A percentile compares a stretch with the other conserved stretches of the same genome.
phyloP scores from a whole-genome alignment of 805 yeast genomes.

The Myxozyma kluyveri region DNA sequence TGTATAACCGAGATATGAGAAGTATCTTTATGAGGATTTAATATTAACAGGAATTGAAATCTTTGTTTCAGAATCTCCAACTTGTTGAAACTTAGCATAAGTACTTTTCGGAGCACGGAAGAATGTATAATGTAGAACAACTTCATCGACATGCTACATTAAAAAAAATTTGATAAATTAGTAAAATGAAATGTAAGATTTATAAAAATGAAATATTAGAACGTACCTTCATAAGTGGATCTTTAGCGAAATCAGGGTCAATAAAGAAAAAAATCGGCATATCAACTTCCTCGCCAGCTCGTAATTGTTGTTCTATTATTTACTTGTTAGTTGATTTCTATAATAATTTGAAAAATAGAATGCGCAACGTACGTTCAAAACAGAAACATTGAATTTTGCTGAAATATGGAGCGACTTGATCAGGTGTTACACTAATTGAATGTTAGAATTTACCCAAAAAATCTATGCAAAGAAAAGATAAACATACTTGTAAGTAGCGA shows the following conservation, averaged over 20 bases:
- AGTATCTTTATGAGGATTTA: background rate
- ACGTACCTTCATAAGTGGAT: conserved; percentile 77
- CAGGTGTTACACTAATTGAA: conserved; percentile 80
- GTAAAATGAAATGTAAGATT: conserved; percentile 82
- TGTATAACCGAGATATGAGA: background rate
- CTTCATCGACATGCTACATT: conserved; percentile 82
- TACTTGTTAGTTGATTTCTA: background rate
- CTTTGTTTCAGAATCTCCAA: background rate
- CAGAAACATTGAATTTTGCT: conserved; percentile 98
- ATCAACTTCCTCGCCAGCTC: conserved; percentile 96
- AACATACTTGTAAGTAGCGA: conserved; percentile 74
- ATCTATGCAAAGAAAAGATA: background rate
- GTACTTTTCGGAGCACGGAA: conserved; percentile 52
- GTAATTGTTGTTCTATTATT: conserved; percentile 71
- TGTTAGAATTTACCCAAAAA: background rate
- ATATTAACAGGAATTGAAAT: background rate
- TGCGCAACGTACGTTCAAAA: conserved; percentile 52
- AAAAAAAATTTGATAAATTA: conserved; percentile 93
- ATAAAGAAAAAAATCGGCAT: conserved; percentile 98
- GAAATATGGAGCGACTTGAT: conserved; percentile 93
- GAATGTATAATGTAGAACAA: conserved; percentile 88
- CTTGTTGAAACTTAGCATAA: too few relatives aligned
- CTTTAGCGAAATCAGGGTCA: conserved; percentile 92
- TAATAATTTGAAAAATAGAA: too few relatives aligned
- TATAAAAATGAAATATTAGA: background rate